Evolutionary conservation across 2,329 filamentous ascomycete species (phyloP).

Genomic region (Trichoderma pleuroti): DNA sequence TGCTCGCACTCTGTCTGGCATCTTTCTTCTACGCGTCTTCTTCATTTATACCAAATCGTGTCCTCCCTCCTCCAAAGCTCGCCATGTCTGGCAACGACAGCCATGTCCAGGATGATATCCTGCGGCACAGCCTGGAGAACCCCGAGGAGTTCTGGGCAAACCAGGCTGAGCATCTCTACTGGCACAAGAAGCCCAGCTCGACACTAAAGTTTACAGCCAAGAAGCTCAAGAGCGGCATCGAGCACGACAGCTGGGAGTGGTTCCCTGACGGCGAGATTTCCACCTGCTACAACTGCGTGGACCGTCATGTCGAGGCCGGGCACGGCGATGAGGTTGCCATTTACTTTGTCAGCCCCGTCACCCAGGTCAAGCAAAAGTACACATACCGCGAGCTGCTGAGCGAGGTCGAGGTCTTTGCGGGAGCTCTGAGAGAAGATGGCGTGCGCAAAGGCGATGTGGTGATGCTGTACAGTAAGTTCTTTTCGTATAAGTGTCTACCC

Average conservation of each 20-base stretch:
- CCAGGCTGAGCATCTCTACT: conserved; percentile 72
- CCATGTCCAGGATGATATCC: conserved; percentile 48
- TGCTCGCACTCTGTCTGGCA: neutral
- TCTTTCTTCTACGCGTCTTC: neutral
- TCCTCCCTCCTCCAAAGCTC: neutral
- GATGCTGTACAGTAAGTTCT: conserved; percentile 74
- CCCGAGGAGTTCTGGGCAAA: conserved; percentile 71
- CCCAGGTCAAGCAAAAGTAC: conserved; percentile 64
- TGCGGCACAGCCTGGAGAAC: conserved; percentile 58
- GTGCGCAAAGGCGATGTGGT: conserved; percentile 82
- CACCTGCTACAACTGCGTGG: conserved; percentile 87
- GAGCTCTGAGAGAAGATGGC: conserved; percentile 76
- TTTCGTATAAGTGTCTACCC: neutral
- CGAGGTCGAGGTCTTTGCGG: conserved; percentile 79
- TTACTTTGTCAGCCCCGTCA: conserved; percentile 85
- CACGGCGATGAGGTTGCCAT: conserved; percentile 71
- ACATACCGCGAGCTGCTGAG: conserved; percentile 73
- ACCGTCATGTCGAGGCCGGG: conserved; percentile 81
- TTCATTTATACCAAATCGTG: neutral
- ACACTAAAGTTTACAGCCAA: conserved; percentile 61
- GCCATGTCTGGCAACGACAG: conserved; percentile 22
- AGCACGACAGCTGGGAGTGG: conserved; percentile 81
- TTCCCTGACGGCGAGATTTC: conserved; percentile 86
- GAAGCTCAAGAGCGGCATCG: conserved; percentile 57
- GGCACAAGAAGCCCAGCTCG: conserved; percentile 71